phyloP scores from a whole-genome alignment of 495 filamentous ascomycete genomes.

The Venustampulla echinocandica region DNA sequence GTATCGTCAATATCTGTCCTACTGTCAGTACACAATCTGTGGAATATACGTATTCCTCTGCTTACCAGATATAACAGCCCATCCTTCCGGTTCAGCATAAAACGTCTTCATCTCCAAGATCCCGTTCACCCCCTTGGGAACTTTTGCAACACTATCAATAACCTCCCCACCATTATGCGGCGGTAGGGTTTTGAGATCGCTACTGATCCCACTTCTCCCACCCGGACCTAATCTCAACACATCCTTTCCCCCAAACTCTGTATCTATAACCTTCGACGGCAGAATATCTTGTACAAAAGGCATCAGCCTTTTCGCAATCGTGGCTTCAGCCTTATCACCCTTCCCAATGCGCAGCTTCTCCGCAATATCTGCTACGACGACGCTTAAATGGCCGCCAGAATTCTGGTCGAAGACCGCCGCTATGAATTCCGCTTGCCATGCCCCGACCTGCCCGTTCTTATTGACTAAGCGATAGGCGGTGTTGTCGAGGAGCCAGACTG shows the following conservation, averaged over 20 bases:
- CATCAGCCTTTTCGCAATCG: conserved; percentile 59
- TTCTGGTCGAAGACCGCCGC: conserved; percentile 68
- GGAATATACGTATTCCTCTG: too few relatives aligned
- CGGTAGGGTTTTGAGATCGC: conserved; percentile 43
- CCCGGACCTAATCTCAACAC: conserved; percentile 58
- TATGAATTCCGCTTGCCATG: conserved; percentile 75
- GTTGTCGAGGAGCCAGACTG: conserved; percentile 87
- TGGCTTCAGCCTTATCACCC: conserved; percentile 48
- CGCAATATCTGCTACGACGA: conserved; percentile 61
- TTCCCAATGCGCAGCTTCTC: conserved; percentile 63
- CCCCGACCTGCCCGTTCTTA: conserved; percentile 21
- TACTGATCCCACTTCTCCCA: conserved; percentile 60
- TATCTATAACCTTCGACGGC: conserved; percentile 53
- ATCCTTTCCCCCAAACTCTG: conserved; percentile 39
- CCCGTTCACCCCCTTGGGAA: conserved; percentile 38
- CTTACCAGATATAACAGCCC: conserved; percentile 72
- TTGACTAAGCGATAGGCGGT: conserved; percentile 56
- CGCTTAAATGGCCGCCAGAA: conserved; percentile 53
- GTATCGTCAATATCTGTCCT: conserved; percentile 81
- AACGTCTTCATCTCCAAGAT: conserved; percentile 52
- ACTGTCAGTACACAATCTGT: too few relatives aligned
- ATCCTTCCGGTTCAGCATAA: conserved; percentile 71
- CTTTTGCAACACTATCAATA: conserved; percentile 36
- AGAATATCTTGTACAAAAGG: conserved; percentile 71
- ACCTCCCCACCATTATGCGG: conserved; percentile 30